Percentiles rank a stretch among this genome's conserved stretches.
phyloP scores from a whole-genome alignment of 495 filamentous ascomycete genomes.

The Aspergillus funiculosus region DNA sequence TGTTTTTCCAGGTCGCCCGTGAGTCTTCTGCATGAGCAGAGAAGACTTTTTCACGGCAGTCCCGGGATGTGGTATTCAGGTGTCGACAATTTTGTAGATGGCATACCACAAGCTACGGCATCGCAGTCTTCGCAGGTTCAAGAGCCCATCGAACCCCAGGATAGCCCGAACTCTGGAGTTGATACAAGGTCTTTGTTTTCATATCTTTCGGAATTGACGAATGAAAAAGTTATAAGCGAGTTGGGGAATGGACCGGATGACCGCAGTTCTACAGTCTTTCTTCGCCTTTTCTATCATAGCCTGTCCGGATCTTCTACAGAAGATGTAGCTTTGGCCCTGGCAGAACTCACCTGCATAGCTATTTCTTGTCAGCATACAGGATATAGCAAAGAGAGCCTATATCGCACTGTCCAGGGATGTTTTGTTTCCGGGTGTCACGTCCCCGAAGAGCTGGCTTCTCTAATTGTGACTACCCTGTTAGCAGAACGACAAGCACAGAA shows the following conservation, averaged over 20 bases:
- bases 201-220: constrained; percentile 29
- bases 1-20: constrained; percentile 10
- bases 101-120: background rate
- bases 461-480: constrained; percentile 36
- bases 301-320: constrained; percentile 27
- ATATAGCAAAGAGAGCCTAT: constrained; percentile 33
- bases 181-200: constrained; percentile 27
- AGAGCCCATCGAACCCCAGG: constrained; percentile 4
- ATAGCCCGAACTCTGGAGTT: constrained; percentile 7
- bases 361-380: constrained; percentile 32
- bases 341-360: constrained; percentile 37
- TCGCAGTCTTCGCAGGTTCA: constrained; percentile 4
- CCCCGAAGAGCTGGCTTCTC: constrained; percentile 30
- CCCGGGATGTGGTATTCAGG: background rate
- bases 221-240: constrained; percentile 25
- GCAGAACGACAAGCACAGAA: constrained; percentile 13
- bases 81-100: background rate
- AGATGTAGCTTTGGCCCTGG: constrained; percentile 24
- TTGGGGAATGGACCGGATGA: constrained; percentile 42
- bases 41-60: constrained; percentile 14
- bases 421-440: constrained; percentile 31
- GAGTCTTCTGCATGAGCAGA: constrained; percentile 15
- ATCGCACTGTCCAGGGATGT: constrained; percentile 27
- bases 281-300: constrained; percentile 39
- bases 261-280: constrained; percentile 42